Evolutionary conservation across 2,329 filamentous ascomycete species (phyloP), one percentile per base, ranked within the genome.

Genomic region (Aspergillus tanneri): DNA sequence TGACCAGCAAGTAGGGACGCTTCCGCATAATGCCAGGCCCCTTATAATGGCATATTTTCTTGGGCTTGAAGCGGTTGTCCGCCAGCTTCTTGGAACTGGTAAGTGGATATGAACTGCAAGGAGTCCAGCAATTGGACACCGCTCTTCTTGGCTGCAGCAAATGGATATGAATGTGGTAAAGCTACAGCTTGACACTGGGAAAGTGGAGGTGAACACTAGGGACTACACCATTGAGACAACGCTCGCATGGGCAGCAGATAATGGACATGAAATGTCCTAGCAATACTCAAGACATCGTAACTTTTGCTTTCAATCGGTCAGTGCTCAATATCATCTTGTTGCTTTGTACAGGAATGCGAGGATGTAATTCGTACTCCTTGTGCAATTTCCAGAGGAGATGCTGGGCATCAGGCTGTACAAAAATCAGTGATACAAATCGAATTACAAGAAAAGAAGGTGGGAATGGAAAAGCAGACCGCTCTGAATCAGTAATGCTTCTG

Each of bases 361-460:
- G 55, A n/a, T 58, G 43, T 5, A 56, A 27, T 9, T 40, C 36
- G n/a, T 53, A 54, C 6, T 40, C 45, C 4, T 27, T 47, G 23
- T 54, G 45, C 6, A 56, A 43, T 21, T 52, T 52, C 52, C 52
- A 55, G 10, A 54, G 50, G 3, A 57, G 22, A 32, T 57, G 55
- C 34, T 55, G 55, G 9, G 54, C 51, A 30, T 56, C 51, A 27
- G 52, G 25, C 2, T 48, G 53, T 24, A 2, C 16, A 16, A 7
- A 16, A 9, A 18, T 21, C 18, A 37, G 12, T 10, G 18, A 28
- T 14, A 7, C 10, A 16, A 14, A 22, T 24, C 30, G 7, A 28
- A 16, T 34, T 10, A 25, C 16, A n/a, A 36, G 35, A 10, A 16
- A n/a, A 11, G 16, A 10, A 16, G 25, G 7, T 21, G 18, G 24